Evolutionary conservation across 306 rosid genomes (phyloP).

Genomic region (Styphnolobium japonicum): DNA sequence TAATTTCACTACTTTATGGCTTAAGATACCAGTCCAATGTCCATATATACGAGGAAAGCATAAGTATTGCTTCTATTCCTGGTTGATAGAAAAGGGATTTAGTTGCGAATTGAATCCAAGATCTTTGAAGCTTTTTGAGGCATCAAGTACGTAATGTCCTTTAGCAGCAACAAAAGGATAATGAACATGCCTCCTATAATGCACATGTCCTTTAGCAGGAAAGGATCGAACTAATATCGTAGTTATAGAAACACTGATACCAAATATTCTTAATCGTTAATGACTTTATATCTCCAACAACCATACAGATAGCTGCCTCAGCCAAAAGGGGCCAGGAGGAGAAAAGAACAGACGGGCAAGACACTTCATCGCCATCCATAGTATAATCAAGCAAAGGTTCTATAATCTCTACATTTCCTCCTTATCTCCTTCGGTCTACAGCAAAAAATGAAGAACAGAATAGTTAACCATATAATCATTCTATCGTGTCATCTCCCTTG

Average conservation of each 20-base stretch:
- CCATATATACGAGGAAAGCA: not conserved
- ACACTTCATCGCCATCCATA: not conserved
- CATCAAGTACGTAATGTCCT: constrained; percentile 53
- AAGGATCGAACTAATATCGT: too few relatives aligned
- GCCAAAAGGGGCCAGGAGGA: not conserved
- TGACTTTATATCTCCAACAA: too few relatives aligned
- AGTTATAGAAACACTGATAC: too few relatives aligned
- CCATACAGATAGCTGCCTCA: not conserved
- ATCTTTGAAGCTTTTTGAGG: constrained; percentile 49
- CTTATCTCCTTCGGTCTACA: not conserved
- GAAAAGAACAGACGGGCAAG: not conserved
- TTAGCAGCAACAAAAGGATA: constrained; percentile 45
- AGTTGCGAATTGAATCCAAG: constrained; percentile 45
- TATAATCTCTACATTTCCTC: not conserved
- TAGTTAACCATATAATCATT: not conserved
- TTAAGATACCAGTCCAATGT: not conserved
- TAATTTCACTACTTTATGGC: constrained; percentile 20
- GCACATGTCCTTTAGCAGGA: too few relatives aligned
- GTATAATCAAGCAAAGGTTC: not conserved
- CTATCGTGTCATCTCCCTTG: too few relatives aligned
- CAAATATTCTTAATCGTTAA: too few relatives aligned
- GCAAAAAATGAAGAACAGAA: not conserved
- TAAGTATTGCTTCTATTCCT: constrained; percentile 24
- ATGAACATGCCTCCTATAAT: too few relatives aligned
- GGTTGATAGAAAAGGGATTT: constrained; percentile 16